These are phyloP conservation scores for Ailanthus altissimus DNA, from an alignment of 345 rosid genomes.

Conservation along the genomic window DNA sequence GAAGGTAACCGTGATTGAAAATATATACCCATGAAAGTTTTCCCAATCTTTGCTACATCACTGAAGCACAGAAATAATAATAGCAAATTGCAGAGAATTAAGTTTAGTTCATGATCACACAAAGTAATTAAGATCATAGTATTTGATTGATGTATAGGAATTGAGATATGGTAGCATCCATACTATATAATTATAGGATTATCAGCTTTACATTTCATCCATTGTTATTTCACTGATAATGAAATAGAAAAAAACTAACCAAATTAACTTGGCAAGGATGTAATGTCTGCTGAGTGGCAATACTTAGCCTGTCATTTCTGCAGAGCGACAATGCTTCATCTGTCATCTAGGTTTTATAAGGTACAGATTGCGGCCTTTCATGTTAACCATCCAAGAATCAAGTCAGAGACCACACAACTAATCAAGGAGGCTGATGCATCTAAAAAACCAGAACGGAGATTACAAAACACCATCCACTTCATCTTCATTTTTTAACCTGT, in stretches of 20 bases:
- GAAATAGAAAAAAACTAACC: not conserved
- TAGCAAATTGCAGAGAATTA: not conserved
- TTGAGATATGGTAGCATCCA: not conserved
- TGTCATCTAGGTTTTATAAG: not conserved
- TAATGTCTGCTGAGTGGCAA: not conserved
- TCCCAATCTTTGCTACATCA: not conserved
- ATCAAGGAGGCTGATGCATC: slow-evolving; percentile 8
- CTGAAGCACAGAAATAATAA: not conserved
- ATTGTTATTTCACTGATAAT: not conserved
- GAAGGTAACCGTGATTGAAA: too few species aligned
- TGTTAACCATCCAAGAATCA: not conserved
- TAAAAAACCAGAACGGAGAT: not conserved
- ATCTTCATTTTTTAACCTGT: slow-evolving; percentile 37
- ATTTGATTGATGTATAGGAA: not conserved
- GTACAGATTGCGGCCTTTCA: not conserved
- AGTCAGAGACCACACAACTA: slow-evolving; percentile 11
- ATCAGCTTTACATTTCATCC: slow-evolving; percentile 9
- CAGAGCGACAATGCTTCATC: not conserved
- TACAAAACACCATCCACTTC: not conserved
- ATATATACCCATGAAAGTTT: too few species aligned
- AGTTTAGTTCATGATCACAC: not conserved
- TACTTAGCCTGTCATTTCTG: not conserved
- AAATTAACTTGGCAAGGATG: not conserved
- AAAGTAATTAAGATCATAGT: not conserved
- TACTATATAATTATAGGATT: not conserved